Evolutionary conservation across 164 flowering plant species (phyloP).

Genomic region (Kingdonia uniflora): DNA sequence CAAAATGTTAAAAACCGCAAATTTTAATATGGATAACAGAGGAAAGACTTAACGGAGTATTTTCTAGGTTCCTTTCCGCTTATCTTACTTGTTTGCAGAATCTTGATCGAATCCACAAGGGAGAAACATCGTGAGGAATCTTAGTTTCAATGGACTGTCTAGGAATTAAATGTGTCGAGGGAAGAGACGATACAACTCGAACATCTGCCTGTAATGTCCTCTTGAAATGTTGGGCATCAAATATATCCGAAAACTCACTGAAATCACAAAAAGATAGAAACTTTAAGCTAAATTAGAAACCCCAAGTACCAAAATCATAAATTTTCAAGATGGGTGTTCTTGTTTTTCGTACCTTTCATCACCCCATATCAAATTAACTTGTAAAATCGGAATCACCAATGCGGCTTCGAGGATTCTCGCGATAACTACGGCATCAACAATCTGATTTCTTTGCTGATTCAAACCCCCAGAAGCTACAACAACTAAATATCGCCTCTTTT

Average conservation of each 20-base stretch:
- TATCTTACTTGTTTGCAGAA: constrained; percentile 38
- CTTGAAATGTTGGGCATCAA: constrained; percentile 59
- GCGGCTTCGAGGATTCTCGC: constrained; percentile 56
- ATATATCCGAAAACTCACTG: constrained; percentile 64
- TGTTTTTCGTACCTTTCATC: constrained; percentile 35
- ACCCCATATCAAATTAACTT: constrained; percentile 37
- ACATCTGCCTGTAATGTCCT: constrained; percentile 40
- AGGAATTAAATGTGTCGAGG: constrained; percentile 36
- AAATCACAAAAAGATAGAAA: constrained; percentile 2
- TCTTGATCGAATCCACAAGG: constrained; percentile 37
- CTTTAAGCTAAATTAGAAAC: background rate
- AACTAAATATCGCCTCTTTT: constrained; percentile 45
- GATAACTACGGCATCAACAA: constrained; percentile 58
- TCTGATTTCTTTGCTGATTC: constrained; percentile 57
- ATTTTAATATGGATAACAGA: too few relatives aligned
- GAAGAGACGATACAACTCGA: constrained; percentile 50
- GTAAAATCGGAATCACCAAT: constrained; percentile 44
- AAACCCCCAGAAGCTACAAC: constrained; percentile 56
- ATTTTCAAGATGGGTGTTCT: background rate
- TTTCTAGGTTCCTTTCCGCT: too few relatives aligned
- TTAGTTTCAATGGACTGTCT: constrained; percentile 22
- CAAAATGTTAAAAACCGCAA: constrained; percentile 2
- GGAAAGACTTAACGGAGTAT: too few relatives aligned
- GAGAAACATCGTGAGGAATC: constrained; percentile 36
- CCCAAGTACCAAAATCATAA: background rate